Conservation (phyloP, 371 early-diverging fungal species). For the Mucor saturninus region DNA sequence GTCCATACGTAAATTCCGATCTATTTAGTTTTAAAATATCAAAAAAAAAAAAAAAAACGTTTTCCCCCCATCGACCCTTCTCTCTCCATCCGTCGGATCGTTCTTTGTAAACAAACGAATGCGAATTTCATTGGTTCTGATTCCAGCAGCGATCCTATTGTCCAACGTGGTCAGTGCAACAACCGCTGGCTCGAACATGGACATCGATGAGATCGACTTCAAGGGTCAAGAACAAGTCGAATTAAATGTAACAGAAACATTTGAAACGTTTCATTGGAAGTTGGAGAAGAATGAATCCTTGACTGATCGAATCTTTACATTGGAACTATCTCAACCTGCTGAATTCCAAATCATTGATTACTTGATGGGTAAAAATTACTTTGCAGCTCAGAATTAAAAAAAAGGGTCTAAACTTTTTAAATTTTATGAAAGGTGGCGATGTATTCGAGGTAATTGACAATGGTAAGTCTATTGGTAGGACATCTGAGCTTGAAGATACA, state of each 20-base stretch:
- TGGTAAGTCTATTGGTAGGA: constrained; percentile 30
- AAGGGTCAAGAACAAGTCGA: not conserved
- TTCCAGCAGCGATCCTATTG: too few relatives aligned
- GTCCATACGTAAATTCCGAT: too few relatives aligned
- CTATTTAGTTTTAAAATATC: too few relatives aligned
- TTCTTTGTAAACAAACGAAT: too few relatives aligned
- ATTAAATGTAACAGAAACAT: constrained; percentile 26
- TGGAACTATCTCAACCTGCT: constrained; percentile 24
- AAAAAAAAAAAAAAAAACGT: too few relatives aligned
- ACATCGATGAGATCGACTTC: too few relatives aligned
- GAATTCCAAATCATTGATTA: constrained; percentile 40
- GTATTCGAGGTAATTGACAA: constrained; percentile 38
- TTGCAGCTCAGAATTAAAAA: not conserved
- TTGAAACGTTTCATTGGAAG: constrained; percentile 40
- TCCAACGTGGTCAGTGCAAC: too few relatives aligned
- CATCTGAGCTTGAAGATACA: constrained; percentile 21
- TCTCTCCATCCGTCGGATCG: too few relatives aligned
- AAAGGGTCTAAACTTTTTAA: not conserved
- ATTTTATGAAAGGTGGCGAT: constrained; percentile 24
- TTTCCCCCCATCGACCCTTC: too few relatives aligned
- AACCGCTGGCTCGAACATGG: too few relatives aligned
- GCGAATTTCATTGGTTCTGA: too few relatives aligned
- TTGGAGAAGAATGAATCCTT: constrained; percentile 7
- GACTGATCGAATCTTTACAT: not conserved
- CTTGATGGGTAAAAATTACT: constrained; percentile 21